A percentile compares a stretch with the other conserved stretches of the same genome.
Conservation (phyloP, 176 grass and related monocot genomes). For the Pontederia paniculata region DNA sequence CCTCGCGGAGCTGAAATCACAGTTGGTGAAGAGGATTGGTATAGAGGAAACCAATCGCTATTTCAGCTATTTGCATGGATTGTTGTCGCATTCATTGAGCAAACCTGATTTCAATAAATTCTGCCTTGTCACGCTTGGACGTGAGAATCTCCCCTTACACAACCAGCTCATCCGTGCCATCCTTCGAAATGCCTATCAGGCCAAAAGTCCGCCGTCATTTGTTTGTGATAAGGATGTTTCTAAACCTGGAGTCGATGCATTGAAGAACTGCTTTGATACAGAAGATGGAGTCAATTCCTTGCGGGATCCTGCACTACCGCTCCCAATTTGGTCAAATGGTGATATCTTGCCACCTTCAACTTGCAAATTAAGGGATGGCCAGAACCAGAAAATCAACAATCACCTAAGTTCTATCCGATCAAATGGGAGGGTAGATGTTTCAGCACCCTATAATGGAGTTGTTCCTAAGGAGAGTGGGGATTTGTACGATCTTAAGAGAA, state of each 20-base stretch:
- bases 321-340: conserved; percentile 32
- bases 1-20: conserved; percentile 51
- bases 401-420: conserved; percentile 12
- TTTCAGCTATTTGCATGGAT: conserved; percentile 46
- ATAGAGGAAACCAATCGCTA: conserved; percentile 26
- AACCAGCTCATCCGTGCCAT: conserved; percentile 49
- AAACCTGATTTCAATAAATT: conserved; percentile 66
- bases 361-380: conserved; percentile 21
- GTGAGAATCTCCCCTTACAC: conserved; percentile 58
- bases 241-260: neutral
- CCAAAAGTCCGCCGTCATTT: conserved; percentile 28
- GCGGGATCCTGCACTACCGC: neutral
- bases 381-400: conserved; percentile 32
- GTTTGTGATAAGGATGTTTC: conserved; percentile 8
- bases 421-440: conserved; percentile 25
- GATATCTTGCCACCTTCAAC: conserved; percentile 27
- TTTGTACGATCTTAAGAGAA: neutral
- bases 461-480: conserved; percentile 32
- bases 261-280: conserved; percentile 15
- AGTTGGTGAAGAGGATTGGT: conserved; percentile 51
- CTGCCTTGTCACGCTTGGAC: conserved; percentile 39
- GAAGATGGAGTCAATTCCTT: conserved; percentile 1
- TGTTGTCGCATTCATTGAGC: conserved; percentile 55
- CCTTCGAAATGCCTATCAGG: conserved; percentile 54
- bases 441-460: conserved; percentile 14